Base-by-base conservation (phyloP, 2,329 filamentous ascomycete species). In the Ceratocystis eucalypticola region DNA sequence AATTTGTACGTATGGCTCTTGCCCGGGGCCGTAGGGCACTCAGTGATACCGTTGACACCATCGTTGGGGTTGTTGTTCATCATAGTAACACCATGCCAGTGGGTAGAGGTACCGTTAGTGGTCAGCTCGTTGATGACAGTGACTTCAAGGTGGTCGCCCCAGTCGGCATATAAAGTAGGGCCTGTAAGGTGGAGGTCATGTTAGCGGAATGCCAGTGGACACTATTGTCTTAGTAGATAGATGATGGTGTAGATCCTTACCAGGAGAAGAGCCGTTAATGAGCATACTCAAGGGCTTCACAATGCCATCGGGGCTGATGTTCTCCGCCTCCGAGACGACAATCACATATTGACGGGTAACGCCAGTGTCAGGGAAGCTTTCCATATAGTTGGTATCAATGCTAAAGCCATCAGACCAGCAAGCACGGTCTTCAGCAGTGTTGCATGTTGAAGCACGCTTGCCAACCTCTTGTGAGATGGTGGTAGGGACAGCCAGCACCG, bases 121-220 rank as follows among this genome's bases (percentile, higher is more conserved):
- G 77, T 78, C 1, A 89, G 79, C n/a, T 82, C 78, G 73, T 91
- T 91, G 74, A 82, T 79, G 66, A 89, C 81, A 28, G 83, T 83
- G 62, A 89, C 80, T 61, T 86, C 74, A 44, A 81, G 74, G 5
- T 69, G 73, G 68, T 83, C 80, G 37, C 80, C 80, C 79, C 80
- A 82, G 66, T 81, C 68, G 17, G 69, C 69, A 22, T 65, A 63
- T 45, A 70, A 59, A 22, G 67, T 68, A 55, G 69, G 69, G 17
- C 67, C 67, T 68, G 46, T 20, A 25, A 33, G 20, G 28, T 17
- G 5, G 33, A 22, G 20, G 5, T 25, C 10, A 61, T 63, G 59
- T 67, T 67, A 67, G 62, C 33, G 28, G 30, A 55, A 33, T 41
- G 48, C 28, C 10, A 22, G n/a, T 41, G 20, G 15, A 20, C 3